Evolutionary conservation across 441 rosid genomes (phyloP), one percentile per base, ranked within the genome.

Genomic region (Erodium texanum): DNA sequence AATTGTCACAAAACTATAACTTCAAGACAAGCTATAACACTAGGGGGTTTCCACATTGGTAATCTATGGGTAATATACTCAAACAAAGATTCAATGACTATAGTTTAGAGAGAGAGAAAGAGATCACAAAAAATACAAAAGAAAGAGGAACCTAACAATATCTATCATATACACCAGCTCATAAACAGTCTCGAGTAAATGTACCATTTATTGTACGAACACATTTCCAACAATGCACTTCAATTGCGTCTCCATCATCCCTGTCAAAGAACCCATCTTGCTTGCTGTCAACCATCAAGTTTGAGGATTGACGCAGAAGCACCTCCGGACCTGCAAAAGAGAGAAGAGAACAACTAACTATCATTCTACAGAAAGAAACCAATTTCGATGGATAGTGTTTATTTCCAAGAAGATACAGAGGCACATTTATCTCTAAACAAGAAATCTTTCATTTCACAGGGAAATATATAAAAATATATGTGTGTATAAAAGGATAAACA

Each of bases 151-250:
- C 64, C 64, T 11, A 34, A 24, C 32, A 61, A 23, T 24, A 23
- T 61, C 64, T 61, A 61, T 23, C 34, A 61, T 24, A 59, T 59
- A 61, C 18, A 62, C 65, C 36, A 62, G 7, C 24, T 50, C 8
- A 67, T 16, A 27, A 11, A 70, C 22, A 66, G 67, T 9, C 16
- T 65, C 9, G 41, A n/a, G 69, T 62, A 66, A 58, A 23, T 24
- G 22, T 79, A 92, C 98, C 98, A 78, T 92, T 85, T 68, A 87
- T 62, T 14, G 93, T 92, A 71, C 89, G 89, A 65, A 92, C 87
- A 81, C 98, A 95, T 87, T 87, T 90, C 99, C 99, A 95, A 68
- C 86, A 76, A 73, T 95, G 87, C 68, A 93, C 92, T 74, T 95
- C 97, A 71, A 92, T 58, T 70, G 92, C 98, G 89, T 95, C 99